These are phyloP conservation scores for Stylonectria norvegica DNA, from an alignment of 2,329 filamentous ascomycete species.

Conservation along the genomic window DNA sequence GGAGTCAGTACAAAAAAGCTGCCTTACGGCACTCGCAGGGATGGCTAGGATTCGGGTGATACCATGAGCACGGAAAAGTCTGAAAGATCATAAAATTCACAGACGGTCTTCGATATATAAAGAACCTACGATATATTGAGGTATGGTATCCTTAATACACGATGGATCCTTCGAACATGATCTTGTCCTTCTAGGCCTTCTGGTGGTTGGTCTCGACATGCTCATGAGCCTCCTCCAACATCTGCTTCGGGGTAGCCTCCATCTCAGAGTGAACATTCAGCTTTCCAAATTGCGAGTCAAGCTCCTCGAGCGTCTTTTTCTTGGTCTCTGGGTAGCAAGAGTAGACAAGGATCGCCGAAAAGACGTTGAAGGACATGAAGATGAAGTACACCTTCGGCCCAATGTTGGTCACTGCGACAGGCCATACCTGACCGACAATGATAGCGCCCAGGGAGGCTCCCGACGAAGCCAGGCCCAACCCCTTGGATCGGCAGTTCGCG, in stretches of 20 bases:
- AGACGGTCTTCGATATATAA: too few species aligned
- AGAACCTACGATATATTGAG: too few species aligned
- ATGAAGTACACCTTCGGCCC: constrained; percentile 55
- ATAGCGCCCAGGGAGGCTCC: constrained; percentile 55
- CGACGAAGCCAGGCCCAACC: constrained; percentile 53
- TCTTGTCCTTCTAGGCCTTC: constrained; percentile 1
- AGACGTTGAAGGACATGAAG: constrained; percentile 34
- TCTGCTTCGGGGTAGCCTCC: constrained; percentile 26
- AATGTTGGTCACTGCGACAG: constrained; percentile 48
- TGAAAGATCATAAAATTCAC: too few species aligned
- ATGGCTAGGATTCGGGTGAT: too few species aligned
- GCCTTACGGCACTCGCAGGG: too few species aligned
- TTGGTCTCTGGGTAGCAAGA: constrained; percentile 13
- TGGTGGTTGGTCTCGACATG: constrained; percentile 7
- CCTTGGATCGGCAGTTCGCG: constrained; percentile 53
- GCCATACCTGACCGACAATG: constrained; percentile 53
- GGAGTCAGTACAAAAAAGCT: too few species aligned
- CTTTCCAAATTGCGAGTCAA: constrained; percentile 26
- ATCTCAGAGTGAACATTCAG: constrained; percentile 21
- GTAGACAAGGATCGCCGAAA: constrained; percentile 23
- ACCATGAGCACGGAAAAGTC: too few species aligned
- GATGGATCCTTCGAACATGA: too few species aligned
- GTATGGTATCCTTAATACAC: too few species aligned
- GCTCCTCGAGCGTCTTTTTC: constrained; percentile 7
- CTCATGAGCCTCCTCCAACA: constrained; percentile 16